These are phyloP conservation scores for Neopestalotiopsis rosae DNA, from an alignment of 2,329 filamentous ascomycete genomes.

Conservation along the genomic window DNA sequence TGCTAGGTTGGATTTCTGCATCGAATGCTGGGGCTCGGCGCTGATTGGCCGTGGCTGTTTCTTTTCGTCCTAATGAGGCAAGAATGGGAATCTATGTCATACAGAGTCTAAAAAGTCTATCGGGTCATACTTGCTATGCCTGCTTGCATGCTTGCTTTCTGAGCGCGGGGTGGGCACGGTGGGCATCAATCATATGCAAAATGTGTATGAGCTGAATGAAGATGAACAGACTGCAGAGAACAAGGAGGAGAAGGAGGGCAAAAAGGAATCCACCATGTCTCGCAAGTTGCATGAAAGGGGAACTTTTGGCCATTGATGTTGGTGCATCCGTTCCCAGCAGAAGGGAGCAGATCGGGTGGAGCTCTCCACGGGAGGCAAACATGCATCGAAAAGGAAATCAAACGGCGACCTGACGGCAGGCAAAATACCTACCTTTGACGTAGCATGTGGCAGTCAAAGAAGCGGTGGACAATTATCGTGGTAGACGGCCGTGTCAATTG, in stretches of 20 bases:
- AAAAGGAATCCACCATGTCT: background rate
- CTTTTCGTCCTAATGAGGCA: constrained; percentile 12
- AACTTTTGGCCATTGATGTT: background rate
- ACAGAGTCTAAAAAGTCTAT: background rate
- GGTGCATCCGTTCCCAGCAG: background rate
- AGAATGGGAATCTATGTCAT: constrained; percentile 1
- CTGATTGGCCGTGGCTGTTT: constrained; percentile 9
- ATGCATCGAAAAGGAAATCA: background rate
- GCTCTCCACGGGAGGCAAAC: background rate
- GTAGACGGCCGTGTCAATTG: too few relatives aligned
- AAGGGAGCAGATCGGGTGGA: background rate
- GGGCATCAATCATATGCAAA: background rate
- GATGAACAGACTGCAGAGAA: background rate
- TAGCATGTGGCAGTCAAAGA: background rate
- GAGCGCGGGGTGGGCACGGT: background rate
- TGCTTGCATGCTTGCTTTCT: background rate
- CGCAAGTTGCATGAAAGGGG: background rate
- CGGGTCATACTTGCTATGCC: background rate
- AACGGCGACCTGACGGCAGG: background rate
- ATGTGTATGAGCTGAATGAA: background rate
- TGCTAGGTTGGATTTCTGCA: background rate
- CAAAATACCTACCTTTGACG: background rate
- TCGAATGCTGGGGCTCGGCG: background rate
- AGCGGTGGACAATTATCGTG: background rate
- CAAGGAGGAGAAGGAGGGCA: too few relatives aligned